phyloP scores from a whole-genome alignment of 371 early-diverging fungal genomes.

The Mortierella sp. region DNA sequence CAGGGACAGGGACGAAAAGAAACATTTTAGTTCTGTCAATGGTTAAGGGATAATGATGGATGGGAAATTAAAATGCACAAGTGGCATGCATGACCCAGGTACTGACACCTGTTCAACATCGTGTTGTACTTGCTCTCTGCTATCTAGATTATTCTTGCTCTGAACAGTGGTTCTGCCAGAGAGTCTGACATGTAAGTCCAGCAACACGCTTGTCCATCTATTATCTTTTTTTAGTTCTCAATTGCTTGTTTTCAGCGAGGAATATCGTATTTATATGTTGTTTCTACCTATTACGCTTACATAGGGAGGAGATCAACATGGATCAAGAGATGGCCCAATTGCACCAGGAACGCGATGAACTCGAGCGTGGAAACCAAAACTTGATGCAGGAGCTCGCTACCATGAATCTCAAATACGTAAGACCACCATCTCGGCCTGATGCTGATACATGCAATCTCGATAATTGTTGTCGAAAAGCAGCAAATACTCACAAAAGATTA shows the following conservation, averaged over 20 bases:
- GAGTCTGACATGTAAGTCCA: conserved; percentile 50
- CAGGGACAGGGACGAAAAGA: too few relatives aligned
- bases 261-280: neutral
- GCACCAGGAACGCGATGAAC: conserved; percentile 67
- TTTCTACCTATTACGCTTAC: neutral
- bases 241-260: neutral
- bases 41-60: neutral
- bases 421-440: conserved; percentile 27
- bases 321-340: conserved; percentile 49
- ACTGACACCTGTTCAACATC: conserved; percentile 5
- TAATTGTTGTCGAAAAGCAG: neutral
- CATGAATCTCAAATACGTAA: conserved; percentile 73
- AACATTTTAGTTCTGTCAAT: too few relatives aligned
- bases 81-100: conserved; percentile 3
- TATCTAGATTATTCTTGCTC: conserved; percentile 43
- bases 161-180: conserved; percentile 40
- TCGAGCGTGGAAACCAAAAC: conserved; percentile 68
- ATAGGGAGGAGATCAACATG: conserved; percentile 42
- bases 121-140: conserved; percentile 2
- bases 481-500: too few relatives aligned
- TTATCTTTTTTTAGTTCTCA: neutral
- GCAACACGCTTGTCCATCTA: neutral
- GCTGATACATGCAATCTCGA: too few relatives aligned
- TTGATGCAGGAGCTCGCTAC: conserved; percentile 70
- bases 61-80: neutral